phyloP scores from a whole-genome alignment of 2,329 filamentous ascomycete genomes.

The Fusarium citri region DNA sequence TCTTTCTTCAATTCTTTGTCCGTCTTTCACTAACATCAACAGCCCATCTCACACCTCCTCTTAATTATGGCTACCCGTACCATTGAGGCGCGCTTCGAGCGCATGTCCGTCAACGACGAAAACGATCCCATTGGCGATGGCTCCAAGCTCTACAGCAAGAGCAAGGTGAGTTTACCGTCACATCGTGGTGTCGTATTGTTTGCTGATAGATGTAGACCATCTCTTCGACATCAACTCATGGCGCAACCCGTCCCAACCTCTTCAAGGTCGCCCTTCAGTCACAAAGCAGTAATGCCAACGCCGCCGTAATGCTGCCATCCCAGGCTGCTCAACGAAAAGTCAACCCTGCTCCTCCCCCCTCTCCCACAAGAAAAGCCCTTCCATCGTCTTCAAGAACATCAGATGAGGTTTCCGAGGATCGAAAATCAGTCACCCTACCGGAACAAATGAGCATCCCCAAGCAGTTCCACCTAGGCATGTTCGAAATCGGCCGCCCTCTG shows the following conservation, averaged over 20 bases:
- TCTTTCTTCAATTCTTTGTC: slow-evolving; percentile 21
- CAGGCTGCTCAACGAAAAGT: slow-evolving; percentile 70
- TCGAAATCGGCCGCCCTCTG: slow-evolving; percentile 88
- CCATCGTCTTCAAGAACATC: slow-evolving; percentile 55
- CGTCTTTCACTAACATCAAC: slow-evolving; percentile 41
- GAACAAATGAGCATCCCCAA: slow-evolving; percentile 69
- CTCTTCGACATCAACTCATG: slow-evolving; percentile 55
- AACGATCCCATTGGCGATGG: slow-evolving; percentile 72
- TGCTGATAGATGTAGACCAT: slow-evolving; percentile 55
- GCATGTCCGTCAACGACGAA: slow-evolving; percentile 89
- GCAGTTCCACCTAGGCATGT: slow-evolving; percentile 90
- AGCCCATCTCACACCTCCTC: slow-evolving; percentile 4
- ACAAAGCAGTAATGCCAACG: slow-evolving; percentile 74
- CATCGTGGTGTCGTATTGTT: neutral
- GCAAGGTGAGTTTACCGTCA: slow-evolving; percentile 70
- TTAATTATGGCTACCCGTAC: slow-evolving; percentile 76
- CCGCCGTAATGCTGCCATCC: slow-evolving; percentile 75
- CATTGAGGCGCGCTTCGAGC: slow-evolving; percentile 89
- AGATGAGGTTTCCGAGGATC: slow-evolving; percentile 65
- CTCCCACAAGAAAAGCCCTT: slow-evolving; percentile 64
- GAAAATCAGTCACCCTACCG: slow-evolving; percentile 63
- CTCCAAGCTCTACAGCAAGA: slow-evolving; percentile 71
- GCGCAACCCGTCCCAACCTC: slow-evolving; percentile 78
- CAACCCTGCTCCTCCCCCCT: slow-evolving; percentile 56
- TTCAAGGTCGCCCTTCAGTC: slow-evolving; percentile 88